These are phyloP conservation scores for Podaxis sp. DNA, from an alignment of 768 basidiomycete genomes.

Conservation along the genomic window DNA sequence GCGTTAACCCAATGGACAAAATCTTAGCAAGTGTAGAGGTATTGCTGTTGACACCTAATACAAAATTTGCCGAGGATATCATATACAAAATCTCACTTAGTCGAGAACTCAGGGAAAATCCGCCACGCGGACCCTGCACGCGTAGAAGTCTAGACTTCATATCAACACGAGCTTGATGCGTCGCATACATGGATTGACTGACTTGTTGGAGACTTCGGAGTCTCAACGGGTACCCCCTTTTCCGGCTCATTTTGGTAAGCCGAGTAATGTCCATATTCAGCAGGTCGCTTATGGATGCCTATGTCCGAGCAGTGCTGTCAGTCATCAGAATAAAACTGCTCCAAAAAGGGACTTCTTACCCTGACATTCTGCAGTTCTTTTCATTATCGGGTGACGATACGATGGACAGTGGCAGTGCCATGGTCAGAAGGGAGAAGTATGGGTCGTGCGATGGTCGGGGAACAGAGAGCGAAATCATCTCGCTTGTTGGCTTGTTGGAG, in stretches of 20 bases:
- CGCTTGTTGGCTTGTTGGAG: not conserved
- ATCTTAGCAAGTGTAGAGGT: no score
- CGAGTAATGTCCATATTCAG: no score
- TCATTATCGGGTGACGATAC: slow-evolving; percentile 3
- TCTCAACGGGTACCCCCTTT: not conserved
- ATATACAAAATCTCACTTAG: no score
- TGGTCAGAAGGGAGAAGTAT: not conserved
- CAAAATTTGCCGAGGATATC: no score
- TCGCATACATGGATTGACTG: no score
- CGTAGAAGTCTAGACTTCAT: no score
- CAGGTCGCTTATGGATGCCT: not conserved
- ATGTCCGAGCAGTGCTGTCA: not conserved
- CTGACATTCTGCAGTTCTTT: not conserved
- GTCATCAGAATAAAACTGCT: slow-evolving; percentile 5
- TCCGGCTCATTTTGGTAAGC: not conserved
- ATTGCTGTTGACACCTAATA: no score
- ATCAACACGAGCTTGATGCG: no score
- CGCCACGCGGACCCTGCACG: no score
- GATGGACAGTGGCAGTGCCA: slow-evolving; percentile 2
- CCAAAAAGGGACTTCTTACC: not conserved
- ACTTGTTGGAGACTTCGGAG: no score
- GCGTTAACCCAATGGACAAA: no score
- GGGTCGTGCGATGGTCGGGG: not conserved
- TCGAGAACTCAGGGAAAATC: no score
- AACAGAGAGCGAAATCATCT: not conserved